A percentile compares a stretch with the other conserved stretches of the same genome.
Conservation (phyloP, 2,329 filamentous ascomycete species). For the Talaromyces sp. region DNA sequence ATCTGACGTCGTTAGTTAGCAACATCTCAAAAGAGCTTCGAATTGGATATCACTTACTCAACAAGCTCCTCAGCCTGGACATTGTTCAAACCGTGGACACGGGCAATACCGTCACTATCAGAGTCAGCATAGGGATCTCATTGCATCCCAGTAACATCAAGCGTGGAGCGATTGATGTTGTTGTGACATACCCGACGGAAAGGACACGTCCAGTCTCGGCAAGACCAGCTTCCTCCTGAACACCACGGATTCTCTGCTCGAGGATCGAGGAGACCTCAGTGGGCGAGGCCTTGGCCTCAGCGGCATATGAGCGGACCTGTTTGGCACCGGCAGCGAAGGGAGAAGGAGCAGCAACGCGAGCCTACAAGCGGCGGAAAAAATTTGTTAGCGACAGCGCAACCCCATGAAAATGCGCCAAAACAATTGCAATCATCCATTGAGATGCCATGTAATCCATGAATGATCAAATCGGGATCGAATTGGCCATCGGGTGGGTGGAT, state of each 20-base stretch:
- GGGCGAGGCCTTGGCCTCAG: conserved; percentile 89
- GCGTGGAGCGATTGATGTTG: background rate
- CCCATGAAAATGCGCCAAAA: conserved; percentile 24
- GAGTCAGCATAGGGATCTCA: background rate
- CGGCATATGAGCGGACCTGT: conserved; percentile 81
- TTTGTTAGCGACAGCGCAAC: conserved; percentile 51
- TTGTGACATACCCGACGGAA: conserved; percentile 81
- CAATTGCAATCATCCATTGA: conserved; percentile 24
- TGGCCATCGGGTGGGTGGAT: conserved; percentile 15
- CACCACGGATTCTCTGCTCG: conserved; percentile 97
- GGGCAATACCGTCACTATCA: conserved; percentile 97
- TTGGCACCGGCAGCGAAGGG: conserved; percentile 67
- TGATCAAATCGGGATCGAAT: conserved; percentile 24
- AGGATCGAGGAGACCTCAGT: conserved; percentile 99
- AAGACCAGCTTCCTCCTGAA: conserved; percentile 92
- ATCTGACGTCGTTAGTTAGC: conserved; percentile 54
- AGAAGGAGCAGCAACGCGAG: conserved; percentile 77
- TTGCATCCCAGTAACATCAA: background rate
- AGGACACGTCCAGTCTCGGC: conserved; percentile 99
- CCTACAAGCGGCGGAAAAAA: conserved; percentile 53
- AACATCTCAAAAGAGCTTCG: background rate
- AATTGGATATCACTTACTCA: conserved; percentile 67
- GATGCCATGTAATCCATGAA: conserved; percentile 17
- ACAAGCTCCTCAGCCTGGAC: conserved; percentile 99
- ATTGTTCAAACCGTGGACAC: conserved; percentile 99